These are phyloP conservation scores for Kwoniella heveanensis DNA, from an alignment of 768 basidiomycete genomes.

Conservation along the genomic window DNA sequence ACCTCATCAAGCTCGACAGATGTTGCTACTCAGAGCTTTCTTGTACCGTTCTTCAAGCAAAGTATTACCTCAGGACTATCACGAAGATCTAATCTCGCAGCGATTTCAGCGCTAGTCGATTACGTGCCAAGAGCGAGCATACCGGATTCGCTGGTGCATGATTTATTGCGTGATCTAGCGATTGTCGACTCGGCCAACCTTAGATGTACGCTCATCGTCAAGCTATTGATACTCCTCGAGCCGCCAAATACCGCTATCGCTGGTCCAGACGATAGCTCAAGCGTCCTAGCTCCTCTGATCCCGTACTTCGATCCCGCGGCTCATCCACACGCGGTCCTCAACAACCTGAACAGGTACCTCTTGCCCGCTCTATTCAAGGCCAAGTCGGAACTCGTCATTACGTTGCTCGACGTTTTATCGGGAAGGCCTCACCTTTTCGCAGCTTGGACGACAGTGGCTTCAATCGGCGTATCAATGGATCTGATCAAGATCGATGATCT, in stretches of 20 bases:
- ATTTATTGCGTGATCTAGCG: slow-evolving; percentile 25
- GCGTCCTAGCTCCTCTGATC: slow-evolving; percentile 21
- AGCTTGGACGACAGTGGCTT: slow-evolving; percentile 43
- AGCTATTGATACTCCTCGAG: slow-evolving; percentile 6
- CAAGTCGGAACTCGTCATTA: slow-evolving; percentile 6
- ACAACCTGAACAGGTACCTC: slow-evolving; percentile 44
- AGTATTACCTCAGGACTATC: slow-evolving; percentile 17
- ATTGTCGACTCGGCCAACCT: slow-evolving; percentile 23
- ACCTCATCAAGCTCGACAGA: slow-evolving; percentile 5
- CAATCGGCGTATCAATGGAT: slow-evolving; percentile 31
- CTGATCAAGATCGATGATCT: slow-evolving; percentile 27
- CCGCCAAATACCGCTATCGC: not conserved
- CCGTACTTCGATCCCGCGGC: slow-evolving; percentile 27
- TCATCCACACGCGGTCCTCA: slow-evolving; percentile 15
- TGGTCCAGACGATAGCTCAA: not conserved
- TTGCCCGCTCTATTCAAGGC: slow-evolving; percentile 38
- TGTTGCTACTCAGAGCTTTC: slow-evolving; percentile 4
- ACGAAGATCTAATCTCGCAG: slow-evolving; percentile 18
- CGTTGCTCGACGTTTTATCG: slow-evolving; percentile 21
- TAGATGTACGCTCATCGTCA: slow-evolving; percentile 27
- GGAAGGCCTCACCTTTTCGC: slow-evolving; percentile 17
- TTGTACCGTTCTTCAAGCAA: slow-evolving; percentile 34
- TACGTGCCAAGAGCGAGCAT: slow-evolving; percentile 19
- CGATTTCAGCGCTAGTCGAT: slow-evolving; percentile 24
- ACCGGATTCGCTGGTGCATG: slow-evolving; percentile 17